Conservation (phyloP, 768 basidiomycete genomes). For the Hydnomerulius pinastri region DNA sequence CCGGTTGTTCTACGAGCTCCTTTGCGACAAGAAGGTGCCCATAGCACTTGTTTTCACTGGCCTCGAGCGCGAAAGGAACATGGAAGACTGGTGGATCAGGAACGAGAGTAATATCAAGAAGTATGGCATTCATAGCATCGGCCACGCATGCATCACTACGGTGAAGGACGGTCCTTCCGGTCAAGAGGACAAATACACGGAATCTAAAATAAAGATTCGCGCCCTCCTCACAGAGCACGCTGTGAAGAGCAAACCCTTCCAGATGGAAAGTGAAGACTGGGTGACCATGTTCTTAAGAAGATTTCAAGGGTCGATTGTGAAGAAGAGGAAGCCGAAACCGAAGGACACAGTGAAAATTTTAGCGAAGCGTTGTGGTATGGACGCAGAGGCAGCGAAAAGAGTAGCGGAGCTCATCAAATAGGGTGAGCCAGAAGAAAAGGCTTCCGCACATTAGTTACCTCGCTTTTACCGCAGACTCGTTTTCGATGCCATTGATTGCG, state of each 20-base stretch:
- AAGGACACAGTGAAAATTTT: neutral
- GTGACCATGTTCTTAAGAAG: neutral
- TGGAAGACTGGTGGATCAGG: conserved; percentile 22
- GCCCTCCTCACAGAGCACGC: neutral
- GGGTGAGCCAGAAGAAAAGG: no score
- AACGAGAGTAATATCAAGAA: conserved; percentile 9
- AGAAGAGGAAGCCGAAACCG: neutral
- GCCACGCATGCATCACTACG: conserved; percentile 16
- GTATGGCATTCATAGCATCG: no score
- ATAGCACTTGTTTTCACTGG: conserved; percentile 36
- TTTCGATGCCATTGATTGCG: no score
- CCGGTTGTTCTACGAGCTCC: conserved; percentile 32
- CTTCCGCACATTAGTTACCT: no score
- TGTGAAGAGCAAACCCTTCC: neutral
- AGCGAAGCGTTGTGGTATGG: conserved; percentile 3
- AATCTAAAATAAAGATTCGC: conserved; percentile 5
- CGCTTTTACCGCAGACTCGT: no score
- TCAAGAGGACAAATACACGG: conserved; percentile 4
- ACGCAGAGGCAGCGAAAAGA: conserved; percentile 1
- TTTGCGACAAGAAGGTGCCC: conserved; percentile 34
- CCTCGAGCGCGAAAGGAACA: conserved; percentile 25
- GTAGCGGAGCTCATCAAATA: conserved; percentile 5
- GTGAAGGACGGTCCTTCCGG: neutral
- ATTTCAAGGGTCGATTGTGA: neutral
- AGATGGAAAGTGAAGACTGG: conserved; percentile 1